Evolutionary conservation across 148 eudicot species (phyloP), one percentile per base, ranked within the genome.

Genomic region (Camellia lanceoleosa): DNA sequence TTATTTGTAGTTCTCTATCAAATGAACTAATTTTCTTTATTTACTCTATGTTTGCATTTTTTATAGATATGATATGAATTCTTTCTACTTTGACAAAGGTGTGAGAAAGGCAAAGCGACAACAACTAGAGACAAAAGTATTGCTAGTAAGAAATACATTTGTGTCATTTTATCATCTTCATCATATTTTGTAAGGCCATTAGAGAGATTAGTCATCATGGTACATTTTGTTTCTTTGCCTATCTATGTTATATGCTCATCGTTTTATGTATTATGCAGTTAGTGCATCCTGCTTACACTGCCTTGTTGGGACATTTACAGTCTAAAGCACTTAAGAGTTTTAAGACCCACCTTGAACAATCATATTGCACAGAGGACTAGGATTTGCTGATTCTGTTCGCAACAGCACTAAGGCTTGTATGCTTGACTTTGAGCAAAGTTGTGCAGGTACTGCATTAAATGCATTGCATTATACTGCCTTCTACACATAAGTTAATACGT

Each of bases 341-440:
- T 74, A 84, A 82, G 62, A 71, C 56, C 51, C 56, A 20, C 69
- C 80, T 88, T 8, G 87, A 84, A 67, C 60, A 84, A 43, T 55
- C 68, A 64, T 51, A 64, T 51, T 88, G 80, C 58, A 9, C 18
- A 82, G 59, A 80, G 90, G 90, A 80, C 81, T 86, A 80, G 84
- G 84, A 63, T 88, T 88, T 86, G 87, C 87, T 54, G 85, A 64
- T 51, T 80, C 90, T 77, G 82, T 80, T 65, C 85, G 75, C 75
- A 44, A 4, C n/a, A 86, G 86, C 77, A 76, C 11, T 41, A 47
- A 72, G 58, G 76, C 80, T 46, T 63, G 80, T 49, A 52, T 88
- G 79, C 80, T 18, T 55, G 84, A 80, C 54, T 82, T 85, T 63
- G 80, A 83, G n/a, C 49, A 19, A 47, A 82, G 79, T 76, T 84